phyloP scores from a whole-genome alignment of 768 basidiomycete genomes.

The Kwoniella bestiolae region DNA sequence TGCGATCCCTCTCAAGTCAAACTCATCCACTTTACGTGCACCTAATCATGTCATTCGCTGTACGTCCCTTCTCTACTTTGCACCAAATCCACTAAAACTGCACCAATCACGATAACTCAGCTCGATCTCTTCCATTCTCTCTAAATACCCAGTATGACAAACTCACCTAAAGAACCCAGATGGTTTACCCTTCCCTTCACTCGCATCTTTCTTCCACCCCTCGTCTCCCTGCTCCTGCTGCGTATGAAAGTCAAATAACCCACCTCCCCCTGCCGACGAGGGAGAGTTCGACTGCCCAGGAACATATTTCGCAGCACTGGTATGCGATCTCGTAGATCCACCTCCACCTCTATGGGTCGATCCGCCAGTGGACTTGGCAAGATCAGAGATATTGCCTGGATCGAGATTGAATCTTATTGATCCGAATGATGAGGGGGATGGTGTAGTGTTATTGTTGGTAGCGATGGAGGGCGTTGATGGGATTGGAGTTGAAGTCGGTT shows the following conservation, averaged over 20 bases:
- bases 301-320: constrained; percentile 26
- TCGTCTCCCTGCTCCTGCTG: constrained; percentile 1
- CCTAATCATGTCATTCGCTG: too few species aligned
- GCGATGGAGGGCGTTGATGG: background rate
- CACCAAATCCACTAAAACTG: constrained; percentile 29
- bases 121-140: too few species aligned
- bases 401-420: constrained; percentile 27
- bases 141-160: too few species aligned
- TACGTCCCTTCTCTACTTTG: constrained; percentile 1
- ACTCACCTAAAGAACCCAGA: constrained; percentile 38
- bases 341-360: constrained; percentile 1
- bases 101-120: background rate
- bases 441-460: background rate
- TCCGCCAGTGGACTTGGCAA: constrained; percentile 11
- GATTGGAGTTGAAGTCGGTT: background rate
- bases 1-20: background rate
- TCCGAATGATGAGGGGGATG: constrained; percentile 8
- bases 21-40: background rate
- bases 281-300: background rate
- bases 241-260: constrained; percentile 8
- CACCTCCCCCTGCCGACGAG: constrained; percentile 5
- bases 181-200: constrained; percentile 2
- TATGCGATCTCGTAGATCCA: constrained; percentile 13
- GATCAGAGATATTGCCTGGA: constrained; percentile 19
- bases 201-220: background rate